A percentile compares a stretch with the other conserved stretches of the same genome.
These are phyloP conservation scores for Termitomyces sp. DNA, from an alignment of 768 basidiomycete genomes.

Conservation along the genomic window DNA sequence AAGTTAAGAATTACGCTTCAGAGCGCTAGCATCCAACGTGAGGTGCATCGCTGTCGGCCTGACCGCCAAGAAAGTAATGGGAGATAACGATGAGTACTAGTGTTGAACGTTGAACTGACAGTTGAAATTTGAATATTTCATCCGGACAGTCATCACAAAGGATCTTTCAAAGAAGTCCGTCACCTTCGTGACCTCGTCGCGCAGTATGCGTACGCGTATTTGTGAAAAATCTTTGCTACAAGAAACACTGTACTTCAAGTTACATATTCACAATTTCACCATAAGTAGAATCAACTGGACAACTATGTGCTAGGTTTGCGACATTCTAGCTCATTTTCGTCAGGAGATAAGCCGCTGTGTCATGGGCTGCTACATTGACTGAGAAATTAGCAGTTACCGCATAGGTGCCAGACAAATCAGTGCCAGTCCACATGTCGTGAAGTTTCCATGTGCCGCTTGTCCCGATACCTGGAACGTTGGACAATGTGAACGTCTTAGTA, in stretches of 20 bases:
- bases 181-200: too few relatives aligned
- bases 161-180: too few relatives aligned
- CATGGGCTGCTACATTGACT: conserved; percentile 45
- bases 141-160: too few relatives aligned
- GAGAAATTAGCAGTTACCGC: conserved; percentile 34
- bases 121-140: too few relatives aligned
- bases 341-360: conserved; percentile 51
- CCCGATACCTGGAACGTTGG: conserved; percentile 44
- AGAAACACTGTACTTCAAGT: too few relatives aligned
- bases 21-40: conserved; percentile 56
- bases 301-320: background rate
- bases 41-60: conserved; percentile 54
- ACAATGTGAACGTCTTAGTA: conserved; percentile 45
- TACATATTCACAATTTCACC: background rate
- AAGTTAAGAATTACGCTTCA: conserved; percentile 41
- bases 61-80: background rate
- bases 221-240: too few relatives aligned
- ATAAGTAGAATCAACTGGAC: background rate
- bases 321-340: conserved; percentile 18
- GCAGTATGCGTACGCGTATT: too few relatives aligned
- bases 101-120: background rate
- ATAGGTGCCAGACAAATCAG: conserved; percentile 41
- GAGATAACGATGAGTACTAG: background rate
- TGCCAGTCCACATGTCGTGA: conserved; percentile 56
- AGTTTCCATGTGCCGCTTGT: conserved; percentile 36